Evolutionary conservation across 1,284 basidiomycete genomes (phyloP), one percentile per base, ranked within the genome.

Genomic region (Cronartium quercuum): DNA sequence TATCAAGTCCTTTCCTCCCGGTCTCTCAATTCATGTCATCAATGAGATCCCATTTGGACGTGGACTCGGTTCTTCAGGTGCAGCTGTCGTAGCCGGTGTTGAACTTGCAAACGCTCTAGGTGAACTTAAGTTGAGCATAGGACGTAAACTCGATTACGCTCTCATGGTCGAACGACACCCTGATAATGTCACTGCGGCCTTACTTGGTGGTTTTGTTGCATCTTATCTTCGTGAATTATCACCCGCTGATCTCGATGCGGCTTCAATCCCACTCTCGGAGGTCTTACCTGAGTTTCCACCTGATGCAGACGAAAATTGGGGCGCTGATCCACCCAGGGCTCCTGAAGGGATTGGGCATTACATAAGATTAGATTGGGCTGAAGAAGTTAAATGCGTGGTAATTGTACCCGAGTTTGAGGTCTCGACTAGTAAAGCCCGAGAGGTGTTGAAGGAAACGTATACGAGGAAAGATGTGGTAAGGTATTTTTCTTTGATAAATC

Each of bases 141-240:
- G 86, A 66, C 88, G 96, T 37, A 85, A 96, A 79, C 87, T 98
- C 75, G 96, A 99, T 83, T 95, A 93, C 81, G 94, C 96, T 0
- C 86, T 99, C 75, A 98, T 99, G 96, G 94, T 99, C 79, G 96
- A 99, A 83, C 87, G 96, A 10, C 96, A 99, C 82, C 96, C 96
- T 7, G 96, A 99, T 84, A 99, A 99, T 82, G 95, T 99, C 78
- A 96, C 96, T 0, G 96, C 96, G 0, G 95, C 95, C 0, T 87
- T 99, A 42, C 87, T 98, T 40, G 96, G 96, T 51, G 96, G 96
- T 0, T 98, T 99, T 82, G 92, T 98, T n/a, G 96, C 95, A 10
- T 92, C 91, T 6, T 99, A 98, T 84, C 86, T 98, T 73, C 87
- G 90, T 76, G 95, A 98, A 82, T 86, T 98, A 47, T 82, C 81